A percentile compares a stretch with the other conserved stretches of the same genome.
phyloP scores from a whole-genome alignment of 192 early-diverging fungal species.

The Backusella psychrophila region DNA sequence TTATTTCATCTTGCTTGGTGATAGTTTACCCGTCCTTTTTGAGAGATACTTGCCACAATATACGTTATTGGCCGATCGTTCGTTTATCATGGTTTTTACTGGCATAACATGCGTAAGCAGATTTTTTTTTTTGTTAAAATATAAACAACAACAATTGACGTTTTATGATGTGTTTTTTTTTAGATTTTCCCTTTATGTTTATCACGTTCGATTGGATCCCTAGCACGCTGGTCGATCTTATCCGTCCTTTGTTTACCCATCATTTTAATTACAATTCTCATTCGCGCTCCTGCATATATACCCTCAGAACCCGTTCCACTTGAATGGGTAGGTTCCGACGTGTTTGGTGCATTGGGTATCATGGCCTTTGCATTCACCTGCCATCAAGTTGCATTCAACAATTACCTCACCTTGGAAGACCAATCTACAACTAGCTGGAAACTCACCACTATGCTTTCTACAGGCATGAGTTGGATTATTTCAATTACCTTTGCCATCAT shows the following conservation, averaged over 20 bases:
- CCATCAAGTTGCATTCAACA: constrained; percentile 62
- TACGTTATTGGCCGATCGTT: constrained; percentile 23
- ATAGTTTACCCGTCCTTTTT: constrained; percentile 46
- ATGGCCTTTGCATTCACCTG: constrained; percentile 72
- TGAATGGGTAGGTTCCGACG: constrained; percentile 52
- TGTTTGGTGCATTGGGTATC: constrained; percentile 61
- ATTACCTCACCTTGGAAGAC: constrained; percentile 49
- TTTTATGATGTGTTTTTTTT: neutral
- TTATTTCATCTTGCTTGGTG: constrained; percentile 56
- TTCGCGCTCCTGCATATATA: constrained; percentile 54
- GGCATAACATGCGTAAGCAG: constrained; percentile 19
- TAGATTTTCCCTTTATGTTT: constrained; percentile 62
- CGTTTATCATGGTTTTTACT: constrained; percentile 37
- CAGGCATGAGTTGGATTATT: constrained; percentile 43
- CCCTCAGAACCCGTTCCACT: constrained; percentile 44
- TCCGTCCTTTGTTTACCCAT: constrained; percentile 60
- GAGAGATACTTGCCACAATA: constrained; percentile 29
- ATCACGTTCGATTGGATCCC: constrained; percentile 60
- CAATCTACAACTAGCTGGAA: constrained; percentile 50
- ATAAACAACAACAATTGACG: neutral
- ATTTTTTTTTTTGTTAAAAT: neutral
- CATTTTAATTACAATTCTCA: constrained; percentile 57
- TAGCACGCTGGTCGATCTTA: constrained; percentile 55
- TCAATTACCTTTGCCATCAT: constrained; percentile 61
- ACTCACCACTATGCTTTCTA: constrained; percentile 48